phyloP scores from a whole-genome alignment of 2,329 filamentous ascomycete genomes.

The Colletotrichum australisinense region DNA sequence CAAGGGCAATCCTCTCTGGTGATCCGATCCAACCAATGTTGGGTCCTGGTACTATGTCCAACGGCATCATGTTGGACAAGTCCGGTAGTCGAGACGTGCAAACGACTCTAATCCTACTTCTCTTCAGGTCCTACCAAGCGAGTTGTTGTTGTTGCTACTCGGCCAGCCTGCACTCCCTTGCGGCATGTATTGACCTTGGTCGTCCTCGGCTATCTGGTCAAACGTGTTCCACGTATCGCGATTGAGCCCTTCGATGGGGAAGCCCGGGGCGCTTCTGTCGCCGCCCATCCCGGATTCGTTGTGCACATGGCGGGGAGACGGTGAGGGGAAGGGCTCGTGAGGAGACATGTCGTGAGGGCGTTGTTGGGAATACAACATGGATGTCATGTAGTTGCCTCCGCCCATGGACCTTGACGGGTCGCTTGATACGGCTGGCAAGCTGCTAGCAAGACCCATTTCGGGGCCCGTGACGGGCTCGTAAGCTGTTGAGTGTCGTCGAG shows the following conservation, averaged over 20 bases:
- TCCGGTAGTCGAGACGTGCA: neutral
- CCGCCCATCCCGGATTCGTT: constrained; percentile 19
- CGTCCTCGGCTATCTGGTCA: constrained; percentile 24
- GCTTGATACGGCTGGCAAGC: constrained; percentile 13
- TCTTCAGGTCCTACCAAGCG: constrained; percentile 23
- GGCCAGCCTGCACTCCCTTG: constrained; percentile 22
- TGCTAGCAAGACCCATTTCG: constrained; percentile 27
- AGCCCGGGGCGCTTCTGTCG: constrained; percentile 9
- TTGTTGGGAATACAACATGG: constrained; percentile 29
- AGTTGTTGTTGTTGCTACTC: constrained; percentile 8
- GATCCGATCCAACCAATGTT: neutral
- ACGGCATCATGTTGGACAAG: neutral
- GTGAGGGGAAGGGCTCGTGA: constrained; percentile 20
- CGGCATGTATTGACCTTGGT: constrained; percentile 26
- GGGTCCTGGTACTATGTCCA: neutral
- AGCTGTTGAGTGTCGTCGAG: constrained; percentile 29
- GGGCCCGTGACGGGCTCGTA: constrained; percentile 24
- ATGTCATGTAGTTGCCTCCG: constrained; percentile 15
- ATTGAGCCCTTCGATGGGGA: constrained; percentile 15
- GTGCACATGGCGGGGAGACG: constrained; percentile 27
- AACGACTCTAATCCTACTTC: neutral
- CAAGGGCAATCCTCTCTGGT: constrained; percentile 13
- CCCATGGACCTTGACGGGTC: constrained; percentile 13
- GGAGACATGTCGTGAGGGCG: constrained; percentile 27
- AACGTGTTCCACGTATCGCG: constrained; percentile 28